A percentile compares a stretch with the other conserved stretches of the same genome.
Evolutionary conservation across 2,329 filamentous ascomycete genomes (phyloP).

Genomic region (Aspergillus aculeatus): DNA sequence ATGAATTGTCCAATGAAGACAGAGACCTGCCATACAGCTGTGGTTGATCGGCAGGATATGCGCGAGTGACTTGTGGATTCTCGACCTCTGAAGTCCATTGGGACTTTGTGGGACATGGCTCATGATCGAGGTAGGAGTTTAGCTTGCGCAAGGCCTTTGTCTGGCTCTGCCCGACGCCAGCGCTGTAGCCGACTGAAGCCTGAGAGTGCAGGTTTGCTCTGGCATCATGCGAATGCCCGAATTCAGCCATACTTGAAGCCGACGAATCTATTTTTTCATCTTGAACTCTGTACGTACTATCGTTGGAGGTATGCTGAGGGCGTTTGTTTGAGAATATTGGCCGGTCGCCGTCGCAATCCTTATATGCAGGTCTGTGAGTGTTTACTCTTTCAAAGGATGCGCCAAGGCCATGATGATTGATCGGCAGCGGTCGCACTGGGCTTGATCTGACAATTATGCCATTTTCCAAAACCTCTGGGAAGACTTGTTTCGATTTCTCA

Average conservation of each 20-base stretch:
- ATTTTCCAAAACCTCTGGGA: not conserved
- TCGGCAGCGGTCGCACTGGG: not conserved
- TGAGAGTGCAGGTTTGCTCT: not conserved
- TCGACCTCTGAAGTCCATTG: not conserved
- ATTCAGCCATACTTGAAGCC: not conserved
- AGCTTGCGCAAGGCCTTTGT: not conserved
- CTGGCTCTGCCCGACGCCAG: not conserved
- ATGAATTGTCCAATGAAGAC: slow-evolving; percentile 17
- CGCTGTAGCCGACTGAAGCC: not conserved
- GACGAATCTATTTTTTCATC: not conserved
- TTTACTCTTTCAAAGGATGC: not conserved
- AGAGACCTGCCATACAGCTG: slow-evolving; percentile 7
- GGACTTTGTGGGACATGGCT: not conserved
- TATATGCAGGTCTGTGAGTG: not conserved
- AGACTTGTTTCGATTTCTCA: not conserved
- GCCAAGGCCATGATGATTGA: not conserved
- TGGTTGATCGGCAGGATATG: not conserved
- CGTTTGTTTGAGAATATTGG: not conserved
- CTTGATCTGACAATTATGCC: not conserved
- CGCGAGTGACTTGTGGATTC: not conserved
- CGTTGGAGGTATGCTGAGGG: not conserved
- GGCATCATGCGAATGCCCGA: not conserved
- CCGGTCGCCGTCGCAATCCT: not conserved
- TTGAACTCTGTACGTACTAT: not conserved
- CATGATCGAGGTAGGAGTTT: not conserved